Evolutionary conservation across 202 grass and related monocot genomes (phyloP).

Genomic region (Hordeum pubiflorum): DNA sequence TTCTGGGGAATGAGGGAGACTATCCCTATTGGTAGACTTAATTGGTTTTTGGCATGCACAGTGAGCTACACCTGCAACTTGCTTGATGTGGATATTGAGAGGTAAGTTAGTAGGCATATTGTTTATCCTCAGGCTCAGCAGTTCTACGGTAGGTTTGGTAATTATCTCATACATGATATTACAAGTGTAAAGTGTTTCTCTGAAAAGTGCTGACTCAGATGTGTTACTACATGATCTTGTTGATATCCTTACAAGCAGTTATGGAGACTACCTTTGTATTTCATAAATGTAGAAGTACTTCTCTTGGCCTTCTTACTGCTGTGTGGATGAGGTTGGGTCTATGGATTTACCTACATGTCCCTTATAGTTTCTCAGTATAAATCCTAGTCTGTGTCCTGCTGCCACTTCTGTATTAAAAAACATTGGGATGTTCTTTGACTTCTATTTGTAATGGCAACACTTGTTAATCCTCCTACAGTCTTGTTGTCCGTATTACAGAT

Average conservation of each 20-base stretch:
- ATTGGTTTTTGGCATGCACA: neutral
- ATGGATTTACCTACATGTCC: neutral
- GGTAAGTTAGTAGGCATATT: conserved; percentile 14
- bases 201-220: neutral
- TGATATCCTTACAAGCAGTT: neutral
- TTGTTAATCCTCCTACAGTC: neutral
- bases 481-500: neutral
- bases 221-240: neutral
- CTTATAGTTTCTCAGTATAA: neutral
- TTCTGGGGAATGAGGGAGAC: neutral
- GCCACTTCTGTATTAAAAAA: neutral
- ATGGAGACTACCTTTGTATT: neutral
- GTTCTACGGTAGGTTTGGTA: neutral
- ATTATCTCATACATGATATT: neutral
- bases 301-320: neutral
- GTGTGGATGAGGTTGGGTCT: neutral
- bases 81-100: neutral
- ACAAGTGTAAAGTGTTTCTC: neutral
- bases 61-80: neutral
- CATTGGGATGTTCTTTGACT: neutral
- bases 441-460: neutral
- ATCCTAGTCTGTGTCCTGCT: neutral
- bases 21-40: neutral
- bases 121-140: neutral
- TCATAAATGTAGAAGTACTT: neutral